Conservation (phyloP, 1,139 yeast species). For the Taiozyma onychis region DNA sequence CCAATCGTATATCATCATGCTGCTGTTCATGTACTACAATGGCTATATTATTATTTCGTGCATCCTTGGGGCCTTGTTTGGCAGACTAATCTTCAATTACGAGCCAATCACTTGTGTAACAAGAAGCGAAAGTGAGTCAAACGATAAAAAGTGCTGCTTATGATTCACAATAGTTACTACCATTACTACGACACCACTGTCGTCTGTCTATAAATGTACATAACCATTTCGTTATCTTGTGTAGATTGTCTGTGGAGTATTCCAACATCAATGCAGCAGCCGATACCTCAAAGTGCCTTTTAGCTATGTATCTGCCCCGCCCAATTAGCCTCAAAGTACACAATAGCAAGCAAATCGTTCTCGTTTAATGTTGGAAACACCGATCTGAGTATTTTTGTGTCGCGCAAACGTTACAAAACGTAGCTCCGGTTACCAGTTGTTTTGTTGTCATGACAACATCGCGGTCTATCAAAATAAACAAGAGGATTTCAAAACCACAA, state of each 20-base stretch:
- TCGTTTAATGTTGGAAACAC: neutral
- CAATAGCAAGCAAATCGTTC: neutral
- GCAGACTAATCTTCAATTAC: constrained; percentile 45
- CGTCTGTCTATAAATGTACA: neutral
- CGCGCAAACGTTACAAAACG: neutral
- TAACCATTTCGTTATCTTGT: neutral
- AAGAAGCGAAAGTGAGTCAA: constrained; percentile 24
- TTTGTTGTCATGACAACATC: neutral
- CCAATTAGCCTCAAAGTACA: neutral
- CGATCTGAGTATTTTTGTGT: neutral
- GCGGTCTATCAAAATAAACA: neutral
- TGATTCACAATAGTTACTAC: constrained; percentile 2
- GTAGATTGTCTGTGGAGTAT: neutral
- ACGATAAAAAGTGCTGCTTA: constrained; percentile 27
- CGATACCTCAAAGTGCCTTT: too few species aligned
- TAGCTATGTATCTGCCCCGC: too few species aligned
- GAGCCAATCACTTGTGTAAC: constrained; percentile 34
- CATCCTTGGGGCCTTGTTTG: constrained; percentile 56
- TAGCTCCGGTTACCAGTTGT: neutral
- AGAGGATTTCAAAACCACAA: neutral
- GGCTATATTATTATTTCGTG: constrained; percentile 63
- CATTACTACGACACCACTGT: neutral
- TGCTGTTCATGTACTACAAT: constrained; percentile 68
- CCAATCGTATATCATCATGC: constrained; percentile 57
- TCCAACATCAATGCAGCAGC: neutral